Evolutionary conservation across 2,329 filamentous ascomycete genomes (phyloP).

Genomic region (Teratosphaeria epicoccoides): DNA sequence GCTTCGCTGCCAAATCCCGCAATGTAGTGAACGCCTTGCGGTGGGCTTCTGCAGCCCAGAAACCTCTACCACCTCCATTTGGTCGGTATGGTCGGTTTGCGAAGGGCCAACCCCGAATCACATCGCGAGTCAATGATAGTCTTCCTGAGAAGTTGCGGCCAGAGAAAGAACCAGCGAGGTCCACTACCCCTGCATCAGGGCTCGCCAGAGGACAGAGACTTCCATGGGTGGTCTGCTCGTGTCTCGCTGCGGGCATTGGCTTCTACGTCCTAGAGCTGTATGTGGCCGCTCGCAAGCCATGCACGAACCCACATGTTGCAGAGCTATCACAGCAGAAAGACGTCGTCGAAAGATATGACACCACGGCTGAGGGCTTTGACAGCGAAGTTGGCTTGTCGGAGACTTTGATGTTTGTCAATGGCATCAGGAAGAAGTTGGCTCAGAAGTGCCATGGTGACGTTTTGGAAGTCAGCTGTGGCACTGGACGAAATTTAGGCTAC

Average conservation of each 20-base stretch:
- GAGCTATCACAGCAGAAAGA: constrained; percentile 26
- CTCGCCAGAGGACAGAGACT: neutral
- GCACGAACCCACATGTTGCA: constrained; percentile 15
- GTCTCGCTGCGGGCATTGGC: constrained; percentile 29
- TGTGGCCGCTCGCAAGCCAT: constrained; percentile 20
- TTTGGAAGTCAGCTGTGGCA: constrained; percentile 40
- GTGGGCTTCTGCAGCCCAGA: constrained; percentile 2
- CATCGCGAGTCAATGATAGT: neutral
- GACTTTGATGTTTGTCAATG: constrained; percentile 31
- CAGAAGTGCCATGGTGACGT: constrained; percentile 36
- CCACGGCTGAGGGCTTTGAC: constrained; percentile 36
- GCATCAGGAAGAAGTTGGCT: constrained; percentile 31
- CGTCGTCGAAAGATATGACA: constrained; percentile 37
- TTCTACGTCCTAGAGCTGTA: constrained; percentile 31
- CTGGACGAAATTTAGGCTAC: constrained; percentile 38
- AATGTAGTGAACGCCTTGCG: constrained; percentile 3
- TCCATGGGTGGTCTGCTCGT: constrained; percentile 17
- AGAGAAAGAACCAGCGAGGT: neutral
- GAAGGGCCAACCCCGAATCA: neutral
- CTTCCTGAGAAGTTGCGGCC: neutral
- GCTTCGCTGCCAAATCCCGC: neutral
- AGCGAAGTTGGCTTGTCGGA: constrained; percentile 37
- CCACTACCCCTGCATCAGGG: neutral
- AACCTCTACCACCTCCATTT: neutral
- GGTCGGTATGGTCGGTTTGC: neutral